Conservation (phyloP, 495 filamentous ascomycete genomes). For the Diplogelasinospora grovesii region DNA sequence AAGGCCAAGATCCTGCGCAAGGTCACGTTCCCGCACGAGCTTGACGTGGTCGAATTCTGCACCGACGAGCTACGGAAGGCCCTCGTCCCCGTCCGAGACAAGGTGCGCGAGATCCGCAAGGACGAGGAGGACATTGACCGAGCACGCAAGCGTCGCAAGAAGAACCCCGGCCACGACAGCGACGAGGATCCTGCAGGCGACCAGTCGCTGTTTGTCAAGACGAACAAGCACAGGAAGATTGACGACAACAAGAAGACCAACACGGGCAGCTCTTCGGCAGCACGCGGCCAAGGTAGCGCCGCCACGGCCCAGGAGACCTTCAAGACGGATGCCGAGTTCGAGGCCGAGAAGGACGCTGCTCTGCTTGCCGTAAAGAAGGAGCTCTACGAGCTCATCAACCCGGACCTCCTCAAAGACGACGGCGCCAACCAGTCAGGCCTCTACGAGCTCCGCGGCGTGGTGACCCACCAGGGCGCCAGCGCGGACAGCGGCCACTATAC, state of each 20-base stretch:
- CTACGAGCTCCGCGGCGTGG: conserved; percentile 88
- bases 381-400: conserved; percentile 65
- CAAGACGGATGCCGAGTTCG: conserved; percentile 91
- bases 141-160: conserved; percentile 78
- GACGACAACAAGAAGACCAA: conserved; percentile 36
- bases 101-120: conserved; percentile 90
- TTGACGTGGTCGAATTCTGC: conserved; percentile 93
- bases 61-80: conserved; percentile 78
- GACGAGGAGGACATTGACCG: conserved; percentile 88
- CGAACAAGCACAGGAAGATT: conserved; percentile 17
- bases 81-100: conserved; percentile 85
- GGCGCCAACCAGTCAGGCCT: conserved; percentile 87
- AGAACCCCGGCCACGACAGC: conserved; percentile 40
- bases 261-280: conserved; percentile 23
- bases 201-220: conserved; percentile 8
- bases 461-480: conserved; percentile 96
- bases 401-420: conserved; percentile 62
- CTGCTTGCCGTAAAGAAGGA: conserved; percentile 78
- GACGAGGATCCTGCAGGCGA: conserved; percentile 7
- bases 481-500: conserved; percentile 98
- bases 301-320: conserved; percentile 66
- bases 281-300: too few species aligned
- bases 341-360: conserved; percentile 69
- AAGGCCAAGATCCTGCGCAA: conserved; percentile 99
- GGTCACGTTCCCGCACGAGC: conserved; percentile 87